Base-by-base conservation (phyloP, 208 protist species). In the Leishmania amazonensis region DNA sequence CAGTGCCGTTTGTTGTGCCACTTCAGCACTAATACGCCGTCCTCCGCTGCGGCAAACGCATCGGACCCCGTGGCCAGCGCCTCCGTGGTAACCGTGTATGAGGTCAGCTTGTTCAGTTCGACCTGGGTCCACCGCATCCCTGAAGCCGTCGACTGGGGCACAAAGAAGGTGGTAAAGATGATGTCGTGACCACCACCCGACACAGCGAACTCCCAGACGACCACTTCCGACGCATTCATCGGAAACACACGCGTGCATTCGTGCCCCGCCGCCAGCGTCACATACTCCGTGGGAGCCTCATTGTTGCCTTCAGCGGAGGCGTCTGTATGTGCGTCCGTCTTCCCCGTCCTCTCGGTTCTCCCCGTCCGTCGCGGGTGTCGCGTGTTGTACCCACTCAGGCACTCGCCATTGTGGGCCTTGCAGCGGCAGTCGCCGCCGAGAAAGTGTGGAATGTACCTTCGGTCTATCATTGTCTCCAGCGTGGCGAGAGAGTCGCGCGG, bases 181-280 rank as follows among this genome's bases (percentile, higher is more conserved):
- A 94, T 76, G 35, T 78, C 84, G 0, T 11, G 53, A 28, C 83
- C 40, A 17, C 81, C 76, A 24, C 85, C 49, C 62, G n/a, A 13
- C n/a, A 91, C 87, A 0, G 57, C 67, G 64, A 91, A 95, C 60
- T 95, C 92, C 90, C 92, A 95, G 35, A 85, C 78, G 45, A 93
- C 78, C 73, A 90, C 89, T 31, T 94, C 88, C 19, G 75, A 21
- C 0, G 68, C 38, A 21, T 57, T 40, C 42, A 95, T 31, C 47
- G 31, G 68, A 88, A 86, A 70, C 67, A 83, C 57, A 85, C 74
- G n/a, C 31, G 87, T 42, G 80, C 64, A 70, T 79, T 73, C 31
- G 70, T 86, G 53, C 70, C 75, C 51, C 76, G 68, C 47, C 6
- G 54, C 9, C 86, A 62, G 24, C 38, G 21, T 9, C 85, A 68